These are phyloP conservation scores for Coniochaeta pulveracea DNA, from an alignment of 2,329 filamentous ascomycete genomes.

Conservation along the genomic window DNA sequence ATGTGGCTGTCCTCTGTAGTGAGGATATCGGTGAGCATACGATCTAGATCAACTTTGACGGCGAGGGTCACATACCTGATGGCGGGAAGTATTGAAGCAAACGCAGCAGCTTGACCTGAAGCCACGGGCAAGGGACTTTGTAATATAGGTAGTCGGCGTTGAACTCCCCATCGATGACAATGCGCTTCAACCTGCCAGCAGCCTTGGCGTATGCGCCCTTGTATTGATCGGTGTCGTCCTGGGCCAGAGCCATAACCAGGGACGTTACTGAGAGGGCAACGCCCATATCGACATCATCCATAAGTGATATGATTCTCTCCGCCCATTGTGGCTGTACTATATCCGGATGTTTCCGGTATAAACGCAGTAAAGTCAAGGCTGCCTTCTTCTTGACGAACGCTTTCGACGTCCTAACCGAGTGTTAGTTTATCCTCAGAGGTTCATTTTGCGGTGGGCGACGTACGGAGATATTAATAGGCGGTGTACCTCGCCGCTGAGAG, in stretches of 20 bases:
- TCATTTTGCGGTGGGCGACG: slow-evolving; percentile 25
- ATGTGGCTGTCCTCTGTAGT: slow-evolving; percentile 76
- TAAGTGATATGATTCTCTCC: slow-evolving; percentile 94
- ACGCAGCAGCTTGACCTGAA: slow-evolving; percentile 88
- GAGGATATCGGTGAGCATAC: neutral
- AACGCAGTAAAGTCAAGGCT: slow-evolving; percentile 77
- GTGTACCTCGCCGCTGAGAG: slow-evolving; percentile 83
- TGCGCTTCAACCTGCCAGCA: slow-evolving; percentile 76
- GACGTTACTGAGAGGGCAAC: slow-evolving; percentile 94
- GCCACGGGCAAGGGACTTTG: slow-evolving; percentile 98
- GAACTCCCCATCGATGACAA: slow-evolving; percentile 84
- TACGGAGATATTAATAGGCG: slow-evolving; percentile 89
- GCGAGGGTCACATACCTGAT: slow-evolving; percentile 55
- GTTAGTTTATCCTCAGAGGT: slow-evolving; percentile 8
- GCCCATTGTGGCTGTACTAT: slow-evolving; percentile 97
- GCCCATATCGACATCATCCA: slow-evolving; percentile 92
- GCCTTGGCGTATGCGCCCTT: slow-evolving; percentile 91
- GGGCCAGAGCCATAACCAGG: slow-evolving; percentile 83
- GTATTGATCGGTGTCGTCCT: slow-evolving; percentile 91
- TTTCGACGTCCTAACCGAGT: slow-evolving; percentile 53
- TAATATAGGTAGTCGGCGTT: slow-evolving; percentile 93
- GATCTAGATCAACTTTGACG: too few relatives aligned
- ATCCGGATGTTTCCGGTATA: slow-evolving; percentile 88
- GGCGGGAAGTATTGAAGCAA: slow-evolving; percentile 94
- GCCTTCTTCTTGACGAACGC: slow-evolving; percentile 99